phyloP scores from a whole-genome alignment of 768 basidiomycete genomes.

The Macrolepiota dolichaula region DNA sequence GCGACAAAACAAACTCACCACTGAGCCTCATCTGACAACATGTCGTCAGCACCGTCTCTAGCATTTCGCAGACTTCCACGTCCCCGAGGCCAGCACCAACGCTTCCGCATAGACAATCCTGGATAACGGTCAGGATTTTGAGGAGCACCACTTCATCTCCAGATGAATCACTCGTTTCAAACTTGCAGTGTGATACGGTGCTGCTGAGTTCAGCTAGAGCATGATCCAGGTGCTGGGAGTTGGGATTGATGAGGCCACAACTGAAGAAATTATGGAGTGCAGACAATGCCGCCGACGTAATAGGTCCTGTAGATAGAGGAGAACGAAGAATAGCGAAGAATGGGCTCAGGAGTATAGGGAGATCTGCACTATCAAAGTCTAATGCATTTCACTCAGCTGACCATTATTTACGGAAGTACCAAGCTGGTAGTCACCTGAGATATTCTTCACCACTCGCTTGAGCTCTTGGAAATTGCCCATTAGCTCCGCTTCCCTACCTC shows the following conservation, averaged over 20 bases:
- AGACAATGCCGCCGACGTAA: constrained; percentile 90
- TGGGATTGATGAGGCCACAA: constrained; percentile 64
- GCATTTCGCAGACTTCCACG: constrained; percentile 95
- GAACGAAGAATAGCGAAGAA: constrained; percentile 95
- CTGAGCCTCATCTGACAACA: constrained; percentile 97
- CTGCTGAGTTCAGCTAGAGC: constrained; percentile 83
- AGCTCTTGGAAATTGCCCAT: constrained; percentile 90
- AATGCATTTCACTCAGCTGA: neutral
- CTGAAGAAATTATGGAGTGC: constrained; percentile 87
- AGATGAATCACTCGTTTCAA: constrained; percentile 96
- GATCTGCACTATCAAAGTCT: constrained; percentile 60
- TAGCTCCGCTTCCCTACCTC: constrained; percentile 74
- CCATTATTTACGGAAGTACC: neutral
- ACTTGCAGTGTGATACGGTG: constrained; percentile 93
- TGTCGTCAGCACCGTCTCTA: constrained; percentile 95
- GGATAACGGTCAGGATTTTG: constrained; percentile 87
- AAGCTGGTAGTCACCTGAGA: constrained; percentile 47
- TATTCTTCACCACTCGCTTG: constrained; percentile 66
- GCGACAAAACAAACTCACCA: constrained; percentile 50
- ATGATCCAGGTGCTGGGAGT: constrained; percentile 52
- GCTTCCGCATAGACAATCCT: constrained; percentile 70
- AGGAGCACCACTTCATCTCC: constrained; percentile 95
- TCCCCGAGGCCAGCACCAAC: constrained; percentile 80
- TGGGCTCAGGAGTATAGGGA: constrained; percentile 70
- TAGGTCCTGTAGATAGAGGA: constrained; percentile 92